Evolutionary conservation across 306 rosid species (phyloP).

Genomic region (Argentina anserina): DNA sequence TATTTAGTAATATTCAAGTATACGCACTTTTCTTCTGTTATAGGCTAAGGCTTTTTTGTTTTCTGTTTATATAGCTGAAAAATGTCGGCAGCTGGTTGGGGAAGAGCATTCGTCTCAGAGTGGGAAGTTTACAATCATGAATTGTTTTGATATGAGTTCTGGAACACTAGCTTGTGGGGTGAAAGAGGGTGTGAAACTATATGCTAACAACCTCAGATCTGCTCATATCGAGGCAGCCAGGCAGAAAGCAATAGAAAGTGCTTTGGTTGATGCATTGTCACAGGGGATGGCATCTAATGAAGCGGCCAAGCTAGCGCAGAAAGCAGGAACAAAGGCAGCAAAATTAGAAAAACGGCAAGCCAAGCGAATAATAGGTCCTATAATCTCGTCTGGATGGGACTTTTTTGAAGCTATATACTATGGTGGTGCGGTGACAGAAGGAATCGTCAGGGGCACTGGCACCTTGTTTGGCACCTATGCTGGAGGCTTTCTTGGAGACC

Average conservation of each 20-base stretch:
- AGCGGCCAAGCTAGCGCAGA: conserved; percentile 56
- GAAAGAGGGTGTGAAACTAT: conserved; percentile 79
- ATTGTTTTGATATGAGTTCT: conserved; percentile 68
- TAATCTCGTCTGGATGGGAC: conserved; percentile 88
- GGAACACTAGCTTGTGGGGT: conserved; percentile 71
- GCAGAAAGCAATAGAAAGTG: conserved; percentile 41
- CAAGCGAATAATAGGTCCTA: conserved; percentile 65
- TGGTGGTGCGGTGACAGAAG: conserved; percentile 71
- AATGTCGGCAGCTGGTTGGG: conserved; percentile 80
- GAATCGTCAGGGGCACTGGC: conserved; percentile 64
- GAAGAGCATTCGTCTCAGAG: conserved; percentile 74
- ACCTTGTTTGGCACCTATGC: conserved; percentile 68
- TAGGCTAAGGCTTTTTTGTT: neutral
- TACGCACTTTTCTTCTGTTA: neutral
- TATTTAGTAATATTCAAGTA: neutral
- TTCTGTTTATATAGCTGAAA: conserved; percentile 54
- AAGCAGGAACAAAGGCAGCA: conserved; percentile 74
- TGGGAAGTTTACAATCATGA: conserved; percentile 62
- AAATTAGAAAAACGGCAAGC: conserved; percentile 59
- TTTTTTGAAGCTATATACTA: conserved; percentile 81
- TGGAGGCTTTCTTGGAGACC: conserved; percentile 69
- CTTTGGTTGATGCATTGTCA: conserved; percentile 49
- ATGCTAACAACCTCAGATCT: conserved; percentile 58
- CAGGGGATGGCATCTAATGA: conserved; percentile 46
- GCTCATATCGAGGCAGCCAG: conserved; percentile 66